Evolutionary conservation across 2,329 filamentous ascomycete species (phyloP), one percentile per base, ranked within the genome.

Genomic region (Aspergillus sp.): DNA sequence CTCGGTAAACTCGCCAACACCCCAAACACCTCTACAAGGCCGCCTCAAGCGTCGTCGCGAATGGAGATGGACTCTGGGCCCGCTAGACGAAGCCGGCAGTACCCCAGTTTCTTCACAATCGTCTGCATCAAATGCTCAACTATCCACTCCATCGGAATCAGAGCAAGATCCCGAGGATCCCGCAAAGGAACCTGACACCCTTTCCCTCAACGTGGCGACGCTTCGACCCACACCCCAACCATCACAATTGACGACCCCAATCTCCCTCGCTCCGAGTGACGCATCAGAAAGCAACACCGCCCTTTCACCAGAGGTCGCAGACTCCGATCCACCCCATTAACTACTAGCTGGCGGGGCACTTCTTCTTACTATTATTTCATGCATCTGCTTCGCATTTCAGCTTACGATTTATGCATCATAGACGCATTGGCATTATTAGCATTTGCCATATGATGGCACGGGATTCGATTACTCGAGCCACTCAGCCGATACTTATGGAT

Each of bases 21-120:
- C 82, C 0, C 76, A 79, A 51, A 85, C 82, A 3, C 82, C 83
- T 4, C 76, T 82, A 15, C 80, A 82, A 19, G 77, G 79, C 15
- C 79, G 81, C 22, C 75, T 74, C 59, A 85, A 85, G 67, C 76
- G 80, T 40, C 78, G 78, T 24, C 70, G 83, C 19, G 78, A 83
- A 63, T 86, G 83, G 83, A 74, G 77, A 47, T 86, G 83, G 83
- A 86, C 83, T 1, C 69, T 86, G 11, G 81, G 79, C 1, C 77
- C 81, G 11, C 60, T 81, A 27, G 64, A 70, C 15, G 54, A 52
- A 22, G 52, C 33, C 13, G 51, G 60, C 8, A 61, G 59, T 11
- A 57, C 27, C 24, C 42, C 30, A 17, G 48, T 58, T 13, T n/a
- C 58, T 30, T 33, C 56, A 5, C 45, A 50, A 22, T 19, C 40